phyloP scores from a whole-genome alignment of 768 basidiomycete genomes.

The Porpolomopsis calyptriformis region DNA sequence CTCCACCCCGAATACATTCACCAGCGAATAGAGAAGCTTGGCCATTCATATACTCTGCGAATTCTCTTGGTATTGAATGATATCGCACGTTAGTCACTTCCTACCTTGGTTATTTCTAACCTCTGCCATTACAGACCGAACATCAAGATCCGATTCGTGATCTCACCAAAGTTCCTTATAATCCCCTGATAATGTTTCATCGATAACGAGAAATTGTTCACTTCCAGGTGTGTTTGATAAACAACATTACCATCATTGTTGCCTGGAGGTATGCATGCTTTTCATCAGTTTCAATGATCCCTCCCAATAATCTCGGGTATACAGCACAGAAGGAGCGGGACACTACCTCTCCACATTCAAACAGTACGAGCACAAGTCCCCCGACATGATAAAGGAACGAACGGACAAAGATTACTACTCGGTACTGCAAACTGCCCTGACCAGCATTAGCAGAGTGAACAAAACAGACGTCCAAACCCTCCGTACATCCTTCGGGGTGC shows the following conservation, averaged over 20 bases:
- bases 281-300: not conserved
- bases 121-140: conserved; percentile 48
- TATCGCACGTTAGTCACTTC: conserved; percentile 51
- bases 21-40: conserved; percentile 79
- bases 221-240: conserved; percentile 69
- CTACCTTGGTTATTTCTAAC: not conserved
- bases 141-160: conserved; percentile 89
- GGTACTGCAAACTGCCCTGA: conserved; percentile 71
- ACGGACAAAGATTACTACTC: conserved; percentile 82
- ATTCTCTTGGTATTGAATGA: conserved; percentile 87
- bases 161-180: conserved; percentile 87
- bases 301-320: conserved; percentile 2
- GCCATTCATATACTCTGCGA: conserved; percentile 69
- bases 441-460: conserved; percentile 87
- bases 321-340: conserved; percentile 82
- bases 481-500: conserved; percentile 81
- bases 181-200: conserved; percentile 8
- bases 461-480: conserved; percentile 96
- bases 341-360: conserved; percentile 88
- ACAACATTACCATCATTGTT: conserved; percentile 85
- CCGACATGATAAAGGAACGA: conserved; percentile 90
- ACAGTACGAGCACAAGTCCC: conserved; percentile 86
- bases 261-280: conserved; percentile 66
- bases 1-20: conserved; percentile 97
- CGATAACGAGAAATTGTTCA: not conserved